These are phyloP conservation scores for Vaccinium darrowii DNA, from an alignment of 148 eudicot species.

Conservation along the genomic window DNA sequence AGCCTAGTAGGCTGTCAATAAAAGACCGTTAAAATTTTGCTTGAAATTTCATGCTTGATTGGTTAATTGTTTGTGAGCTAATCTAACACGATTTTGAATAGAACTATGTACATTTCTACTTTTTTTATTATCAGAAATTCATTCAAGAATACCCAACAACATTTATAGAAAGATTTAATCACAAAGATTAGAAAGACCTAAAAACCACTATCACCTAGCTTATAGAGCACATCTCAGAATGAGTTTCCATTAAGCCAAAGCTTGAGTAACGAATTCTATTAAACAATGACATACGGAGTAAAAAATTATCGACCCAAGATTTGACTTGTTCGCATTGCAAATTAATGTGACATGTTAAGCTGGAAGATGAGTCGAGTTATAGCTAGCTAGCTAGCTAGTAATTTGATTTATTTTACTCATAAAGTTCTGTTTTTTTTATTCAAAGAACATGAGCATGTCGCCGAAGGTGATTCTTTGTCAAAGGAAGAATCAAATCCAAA, in stretches of 20 bases:
- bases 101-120: no score
- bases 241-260: not conserved
- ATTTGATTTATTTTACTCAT: not conserved
- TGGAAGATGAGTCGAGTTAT: not conserved
- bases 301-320: not conserved
- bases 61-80: not conserved
- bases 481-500: not conserved
- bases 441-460: not conserved
- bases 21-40: not conserved
- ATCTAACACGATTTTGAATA: no score
- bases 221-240: not conserved
- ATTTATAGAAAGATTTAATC: no score
- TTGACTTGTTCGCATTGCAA: not conserved
- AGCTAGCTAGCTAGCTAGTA: not conserved
- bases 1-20: no score
- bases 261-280: not conserved
- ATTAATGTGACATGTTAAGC: not conserved
- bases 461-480: not conserved
- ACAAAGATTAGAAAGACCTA: no score
- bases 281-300: not conserved
- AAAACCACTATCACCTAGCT: no score
- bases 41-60: not conserved
- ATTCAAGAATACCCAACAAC: not conserved
- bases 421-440: no score
- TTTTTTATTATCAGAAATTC: no score